These are phyloP conservation scores for Epichloe festucae DNA, from an alignment of 2,329 filamentous ascomycete genomes.

Conservation along the genomic window DNA sequence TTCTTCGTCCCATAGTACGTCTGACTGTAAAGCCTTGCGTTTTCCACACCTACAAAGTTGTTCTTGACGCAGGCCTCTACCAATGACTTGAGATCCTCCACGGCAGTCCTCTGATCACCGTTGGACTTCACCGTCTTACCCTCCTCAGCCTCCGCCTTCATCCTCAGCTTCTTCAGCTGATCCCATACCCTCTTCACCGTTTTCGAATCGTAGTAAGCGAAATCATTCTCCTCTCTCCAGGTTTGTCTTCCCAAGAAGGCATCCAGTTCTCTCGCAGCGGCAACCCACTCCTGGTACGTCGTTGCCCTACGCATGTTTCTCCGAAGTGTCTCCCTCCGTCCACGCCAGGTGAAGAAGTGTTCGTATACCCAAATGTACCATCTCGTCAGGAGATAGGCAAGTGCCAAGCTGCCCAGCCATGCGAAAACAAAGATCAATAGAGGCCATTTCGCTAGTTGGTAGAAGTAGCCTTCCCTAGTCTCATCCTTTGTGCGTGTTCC, in stretches of 20 bases:
- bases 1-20: constrained; percentile 98
- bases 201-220: constrained; percentile 76
- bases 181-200: constrained; percentile 67
- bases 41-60: constrained; percentile 93
- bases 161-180: constrained; percentile 56
- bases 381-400: constrained; percentile 65
- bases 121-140: constrained; percentile 22
- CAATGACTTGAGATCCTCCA: constrained; percentile 65
- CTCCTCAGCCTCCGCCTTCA: constrained; percentile 42
- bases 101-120: constrained; percentile 31
- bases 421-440: constrained; percentile 65
- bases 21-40: constrained; percentile 87
- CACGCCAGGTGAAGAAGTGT: constrained; percentile 80
- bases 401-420: constrained; percentile 64
- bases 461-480: constrained; percentile 86
- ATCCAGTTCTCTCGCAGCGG: constrained; percentile 68
- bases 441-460: constrained; percentile 83
- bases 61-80: constrained; percentile 91
- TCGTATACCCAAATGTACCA: constrained; percentile 90
- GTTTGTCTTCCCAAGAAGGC: constrained; percentile 63
- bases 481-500: constrained; percentile 67
- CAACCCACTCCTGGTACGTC: constrained; percentile 74
- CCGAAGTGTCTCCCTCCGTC: constrained; percentile 58
- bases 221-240: constrained; percentile 70
- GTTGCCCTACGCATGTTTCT: constrained; percentile 56